Evolutionary conservation across 148 eudicot genomes (phyloP).

Genomic region (Persicaria tinctoria): DNA sequence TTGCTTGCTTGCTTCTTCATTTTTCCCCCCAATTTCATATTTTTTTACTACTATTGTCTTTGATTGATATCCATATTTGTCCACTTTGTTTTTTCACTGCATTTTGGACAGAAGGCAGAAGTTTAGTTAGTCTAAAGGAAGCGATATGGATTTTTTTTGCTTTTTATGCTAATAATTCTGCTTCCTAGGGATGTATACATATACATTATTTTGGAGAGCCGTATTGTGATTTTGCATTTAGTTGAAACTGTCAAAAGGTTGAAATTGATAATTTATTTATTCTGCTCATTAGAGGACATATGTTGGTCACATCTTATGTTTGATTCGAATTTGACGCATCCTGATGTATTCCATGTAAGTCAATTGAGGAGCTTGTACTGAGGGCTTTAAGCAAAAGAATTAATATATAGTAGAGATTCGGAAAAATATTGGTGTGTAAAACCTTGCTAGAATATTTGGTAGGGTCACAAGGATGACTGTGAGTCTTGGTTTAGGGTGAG

Average conservation of each 20-base stretch:
- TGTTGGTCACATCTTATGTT: not conserved
- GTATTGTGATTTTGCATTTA: not conserved
- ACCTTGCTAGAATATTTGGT: not conserved
- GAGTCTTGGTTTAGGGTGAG: not conserved
- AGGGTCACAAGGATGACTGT: not conserved
- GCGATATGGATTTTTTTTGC: not conserved
- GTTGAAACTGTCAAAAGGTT: not conserved
- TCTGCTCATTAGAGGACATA: not conserved
- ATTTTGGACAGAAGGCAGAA: not conserved
- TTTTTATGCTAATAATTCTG: not conserved
- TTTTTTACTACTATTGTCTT: too few relatives aligned
- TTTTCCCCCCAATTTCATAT: too few relatives aligned
- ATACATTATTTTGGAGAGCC: not conserved
- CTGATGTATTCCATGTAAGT: not conserved
- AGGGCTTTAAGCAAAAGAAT: not conserved
- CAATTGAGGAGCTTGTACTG: not conserved
- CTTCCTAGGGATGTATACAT: not conserved
- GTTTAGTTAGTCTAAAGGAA: not conserved
- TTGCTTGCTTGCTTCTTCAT: not conserved
- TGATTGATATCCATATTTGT: not conserved
- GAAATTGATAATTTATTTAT: not conserved
- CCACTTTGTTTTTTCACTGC: slow-evolving; percentile 1
- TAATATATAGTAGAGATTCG: not conserved
- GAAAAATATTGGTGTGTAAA: not conserved
- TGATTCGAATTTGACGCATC: not conserved